Conservation (phyloP, 371 early-diverging fungal species). For the Mortierella polycephala region DNA sequence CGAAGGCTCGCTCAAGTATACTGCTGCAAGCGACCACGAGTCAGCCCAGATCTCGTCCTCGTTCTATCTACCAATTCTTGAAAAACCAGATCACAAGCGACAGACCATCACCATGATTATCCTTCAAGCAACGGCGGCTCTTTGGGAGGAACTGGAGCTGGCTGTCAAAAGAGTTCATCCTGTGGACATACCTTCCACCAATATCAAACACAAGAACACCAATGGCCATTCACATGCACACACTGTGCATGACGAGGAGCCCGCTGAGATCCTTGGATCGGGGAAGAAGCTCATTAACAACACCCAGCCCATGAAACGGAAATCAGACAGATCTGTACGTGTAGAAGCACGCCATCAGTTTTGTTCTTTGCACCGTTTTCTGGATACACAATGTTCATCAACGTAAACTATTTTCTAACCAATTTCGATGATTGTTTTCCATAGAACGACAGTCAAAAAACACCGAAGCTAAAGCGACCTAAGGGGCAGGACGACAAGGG, state of each 20-base stretch:
- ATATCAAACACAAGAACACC: background rate
- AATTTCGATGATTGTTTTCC: background rate
- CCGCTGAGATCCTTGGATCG: conserved; percentile 37
- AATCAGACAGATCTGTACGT: conserved; percentile 1
- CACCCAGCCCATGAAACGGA: conserved; percentile 10
- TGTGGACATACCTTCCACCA: background rate
- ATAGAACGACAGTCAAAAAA: conserved; percentile 3
- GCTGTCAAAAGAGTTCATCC: conserved; percentile 22
- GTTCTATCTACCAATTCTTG: conserved; percentile 20
- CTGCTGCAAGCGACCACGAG: conserved; percentile 28
- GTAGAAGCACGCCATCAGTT: background rate
- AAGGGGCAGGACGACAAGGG: conserved; percentile 14
- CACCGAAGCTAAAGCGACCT: conserved; percentile 15
- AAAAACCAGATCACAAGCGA: background rate
- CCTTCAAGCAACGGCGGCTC: conserved; percentile 22
- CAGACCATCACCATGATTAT: conserved; percentile 21
- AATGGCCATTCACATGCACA: background rate
- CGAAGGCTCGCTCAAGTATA: conserved; percentile 31
- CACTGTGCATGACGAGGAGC: conserved; percentile 20
- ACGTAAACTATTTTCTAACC: no score
- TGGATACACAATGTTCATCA: background rate
- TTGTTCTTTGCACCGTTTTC: background rate
- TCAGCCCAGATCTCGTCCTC: conserved; percentile 32
- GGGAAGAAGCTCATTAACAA: conserved; percentile 10
- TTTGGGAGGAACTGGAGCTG: conserved; percentile 35